These are phyloP conservation scores for Thalassiosira oceanica DNA, from an alignment of 352 stramenopile species.

Conservation along the genomic window DNA sequence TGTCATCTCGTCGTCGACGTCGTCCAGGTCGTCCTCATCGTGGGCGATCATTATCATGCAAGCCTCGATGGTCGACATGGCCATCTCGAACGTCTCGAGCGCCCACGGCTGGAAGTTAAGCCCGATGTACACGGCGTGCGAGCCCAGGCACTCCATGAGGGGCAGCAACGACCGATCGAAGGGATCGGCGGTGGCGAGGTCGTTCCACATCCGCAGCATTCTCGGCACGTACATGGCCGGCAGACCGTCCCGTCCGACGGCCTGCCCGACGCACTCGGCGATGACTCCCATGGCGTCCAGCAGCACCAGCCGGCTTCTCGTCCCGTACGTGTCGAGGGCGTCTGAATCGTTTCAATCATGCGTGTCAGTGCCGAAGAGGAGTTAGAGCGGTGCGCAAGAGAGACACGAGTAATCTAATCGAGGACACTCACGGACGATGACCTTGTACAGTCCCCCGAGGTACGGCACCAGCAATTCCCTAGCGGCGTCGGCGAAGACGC, in stretches of 20 bases:
- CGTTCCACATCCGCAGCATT: slow-evolving; percentile 90
- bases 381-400: no score
- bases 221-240: slow-evolving; percentile 91
- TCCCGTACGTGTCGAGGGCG: slow-evolving; percentile 91
- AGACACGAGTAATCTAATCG: no score
- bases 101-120: slow-evolving; percentile 78
- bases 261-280: slow-evolving; percentile 89
- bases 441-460: slow-evolving; percentile 88
- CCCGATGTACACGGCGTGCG: slow-evolving; percentile 54
- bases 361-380: no score
- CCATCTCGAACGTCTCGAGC: slow-evolving; percentile 70
- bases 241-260: slow-evolving; percentile 89
- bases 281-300: slow-evolving; percentile 95
- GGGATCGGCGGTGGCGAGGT: slow-evolving; percentile 51
- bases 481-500: slow-evolving; percentile 91
- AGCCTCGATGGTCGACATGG: slow-evolving; percentile 73
- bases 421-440: no score
- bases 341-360: no score
- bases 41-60: slow-evolving; percentile 59
- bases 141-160: slow-evolving; percentile 76
- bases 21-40: slow-evolving; percentile 32
- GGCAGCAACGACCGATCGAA: slow-evolving; percentile 68
- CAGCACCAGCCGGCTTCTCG: slow-evolving; percentile 92
- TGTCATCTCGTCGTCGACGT: slow-evolving; percentile 64
- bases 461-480: slow-evolving; percentile 91